These are phyloP conservation scores for Sarocladium oryzae DNA, from an alignment of 2,329 filamentous ascomycete genomes.

Conservation along the genomic window DNA sequence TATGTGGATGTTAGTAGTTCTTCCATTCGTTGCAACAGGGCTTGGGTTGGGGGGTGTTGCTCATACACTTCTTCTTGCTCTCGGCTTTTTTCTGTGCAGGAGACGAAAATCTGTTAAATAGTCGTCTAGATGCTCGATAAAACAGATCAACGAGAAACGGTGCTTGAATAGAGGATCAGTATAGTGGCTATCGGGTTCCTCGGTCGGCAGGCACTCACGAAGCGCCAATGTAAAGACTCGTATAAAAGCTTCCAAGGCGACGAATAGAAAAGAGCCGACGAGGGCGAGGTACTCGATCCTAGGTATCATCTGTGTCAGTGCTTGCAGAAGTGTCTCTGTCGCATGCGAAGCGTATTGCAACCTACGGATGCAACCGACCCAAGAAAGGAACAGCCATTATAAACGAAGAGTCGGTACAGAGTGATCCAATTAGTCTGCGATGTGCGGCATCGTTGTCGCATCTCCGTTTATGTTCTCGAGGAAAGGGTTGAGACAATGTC, in stretches of 20 bases:
- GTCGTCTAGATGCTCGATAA: constrained; percentile 71
- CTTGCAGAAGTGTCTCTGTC: not conserved
- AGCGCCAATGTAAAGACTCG: constrained; percentile 82
- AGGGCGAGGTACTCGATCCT: constrained; percentile 86
- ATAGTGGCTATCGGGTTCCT: constrained; percentile 5
- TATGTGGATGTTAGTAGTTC: constrained; percentile 19
- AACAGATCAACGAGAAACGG: constrained; percentile 73
- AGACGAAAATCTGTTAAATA: constrained; percentile 75
- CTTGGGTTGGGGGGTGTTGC: too few species aligned
- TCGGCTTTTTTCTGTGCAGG: constrained; percentile 62
- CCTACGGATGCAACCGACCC: constrained; percentile 46
- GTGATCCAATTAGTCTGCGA: not conserved
- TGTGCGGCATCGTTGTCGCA: constrained; percentile 9
- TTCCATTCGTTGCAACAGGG: too few species aligned
- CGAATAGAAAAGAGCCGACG: constrained; percentile 73
- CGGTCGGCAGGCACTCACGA: constrained; percentile 47
- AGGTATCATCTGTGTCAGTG: not conserved
- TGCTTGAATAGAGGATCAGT: constrained; percentile 40
- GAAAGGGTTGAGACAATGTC: constrained; percentile 3
- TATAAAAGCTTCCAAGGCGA: constrained; percentile 75
- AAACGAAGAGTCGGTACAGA: not conserved
- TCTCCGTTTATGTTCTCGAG: not conserved
- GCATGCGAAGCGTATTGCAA: constrained; percentile 13
- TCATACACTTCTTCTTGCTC: constrained; percentile 60
- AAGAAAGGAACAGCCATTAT: constrained; percentile 48